Conservation (phyloP, 2,329 filamentous ascomycete genomes). For the Neonectria neomacrospora region DNA sequence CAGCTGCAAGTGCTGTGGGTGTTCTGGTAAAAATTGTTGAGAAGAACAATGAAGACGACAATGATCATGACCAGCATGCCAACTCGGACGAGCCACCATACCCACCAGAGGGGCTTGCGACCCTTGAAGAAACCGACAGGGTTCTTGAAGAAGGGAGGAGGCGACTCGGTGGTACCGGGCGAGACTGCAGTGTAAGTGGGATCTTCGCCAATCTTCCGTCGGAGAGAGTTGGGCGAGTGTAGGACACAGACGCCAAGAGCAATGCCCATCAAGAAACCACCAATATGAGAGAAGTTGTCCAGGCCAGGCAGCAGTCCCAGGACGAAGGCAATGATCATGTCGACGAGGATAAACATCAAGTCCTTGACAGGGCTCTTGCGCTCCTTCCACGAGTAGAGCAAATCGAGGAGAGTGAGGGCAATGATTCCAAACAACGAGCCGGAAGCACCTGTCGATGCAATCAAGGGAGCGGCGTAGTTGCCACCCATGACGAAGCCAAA, state of each 20-base stretch:
- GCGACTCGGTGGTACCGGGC: conserved; percentile 58
- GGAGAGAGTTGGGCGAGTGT: conserved; percentile 85
- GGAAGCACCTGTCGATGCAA: conserved; percentile 88
- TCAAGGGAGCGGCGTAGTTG: conserved; percentile 86
- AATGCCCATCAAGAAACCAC: conserved; percentile 92
- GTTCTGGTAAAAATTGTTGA: conserved; percentile 91
- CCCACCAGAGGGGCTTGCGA: conserved; percentile 95
- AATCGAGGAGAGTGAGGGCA: conserved; percentile 85
- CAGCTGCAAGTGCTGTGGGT: conserved; percentile 77
- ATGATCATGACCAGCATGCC: conserved; percentile 83
- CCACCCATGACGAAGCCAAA: conserved; percentile 96
- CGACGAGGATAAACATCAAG: conserved; percentile 85
- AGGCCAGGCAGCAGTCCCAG: conserved; percentile 90
- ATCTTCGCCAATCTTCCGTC: conserved; percentile 77
- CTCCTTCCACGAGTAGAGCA: conserved; percentile 92
- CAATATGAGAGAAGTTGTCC: conserved; percentile 98
- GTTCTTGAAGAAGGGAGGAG: conserved; percentile 67
- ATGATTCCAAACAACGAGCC: conserved; percentile 93
- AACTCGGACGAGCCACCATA: conserved; percentile 90
- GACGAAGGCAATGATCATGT: conserved; percentile 90
- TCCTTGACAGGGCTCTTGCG: conserved; percentile 82
- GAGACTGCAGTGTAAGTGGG: conserved; percentile 78
- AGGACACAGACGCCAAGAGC: conserved; percentile 87
- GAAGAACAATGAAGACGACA: conserved; percentile 84
- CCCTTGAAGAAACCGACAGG: conserved; percentile 88